phyloP scores from a whole-genome alignment of 2,329 filamentous ascomycete species.

The Alternaria arborescens region DNA sequence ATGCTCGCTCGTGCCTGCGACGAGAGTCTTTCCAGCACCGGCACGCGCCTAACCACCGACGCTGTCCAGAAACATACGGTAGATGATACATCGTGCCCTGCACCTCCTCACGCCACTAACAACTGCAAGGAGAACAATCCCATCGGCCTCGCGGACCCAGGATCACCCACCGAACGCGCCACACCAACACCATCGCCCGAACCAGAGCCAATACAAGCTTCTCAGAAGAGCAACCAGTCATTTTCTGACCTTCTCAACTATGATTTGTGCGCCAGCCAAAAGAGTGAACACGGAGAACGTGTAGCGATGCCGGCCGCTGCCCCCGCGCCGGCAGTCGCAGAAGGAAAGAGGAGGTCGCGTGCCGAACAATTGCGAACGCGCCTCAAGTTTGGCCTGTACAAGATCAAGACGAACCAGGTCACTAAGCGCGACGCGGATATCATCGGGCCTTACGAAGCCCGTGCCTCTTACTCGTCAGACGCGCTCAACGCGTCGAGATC shows the following conservation, averaged over 20 bases:
- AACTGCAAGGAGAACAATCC: conserved; percentile 35
- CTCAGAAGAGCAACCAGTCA: conserved; percentile 50
- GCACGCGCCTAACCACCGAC: conserved; percentile 32
- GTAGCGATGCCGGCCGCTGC: conserved; percentile 13
- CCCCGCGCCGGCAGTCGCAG: conserved; percentile 17
- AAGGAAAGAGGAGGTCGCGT: conserved; percentile 56
- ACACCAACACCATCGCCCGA: conserved; percentile 36
- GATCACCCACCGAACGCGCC: conserved; percentile 48
- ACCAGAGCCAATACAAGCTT: conserved; percentile 28
- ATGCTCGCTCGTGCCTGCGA: conserved; percentile 37
- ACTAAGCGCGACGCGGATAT: conserved; percentile 70
- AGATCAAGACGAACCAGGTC: conserved; percentile 76
- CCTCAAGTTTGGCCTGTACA: conserved; percentile 77
- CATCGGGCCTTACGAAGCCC: conserved; percentile 41
- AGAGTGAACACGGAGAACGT: conserved; percentile 32
- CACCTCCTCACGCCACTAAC: conserved; percentile 34
- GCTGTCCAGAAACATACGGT: conserved; percentile 42
- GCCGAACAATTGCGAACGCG: conserved; percentile 72
- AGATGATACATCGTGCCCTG: conserved; percentile 15
- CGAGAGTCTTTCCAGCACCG: conserved; percentile 18
- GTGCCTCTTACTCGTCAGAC: conserved; percentile 27
- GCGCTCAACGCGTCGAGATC: conserved; percentile 30
- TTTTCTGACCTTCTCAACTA: conserved; percentile 61
- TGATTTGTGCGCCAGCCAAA: conserved; percentile 54
- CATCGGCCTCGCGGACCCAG: conserved; percentile 37